phyloP scores from a whole-genome alignment of 768 basidiomycete genomes.

The Tulasnella calospora region DNA sequence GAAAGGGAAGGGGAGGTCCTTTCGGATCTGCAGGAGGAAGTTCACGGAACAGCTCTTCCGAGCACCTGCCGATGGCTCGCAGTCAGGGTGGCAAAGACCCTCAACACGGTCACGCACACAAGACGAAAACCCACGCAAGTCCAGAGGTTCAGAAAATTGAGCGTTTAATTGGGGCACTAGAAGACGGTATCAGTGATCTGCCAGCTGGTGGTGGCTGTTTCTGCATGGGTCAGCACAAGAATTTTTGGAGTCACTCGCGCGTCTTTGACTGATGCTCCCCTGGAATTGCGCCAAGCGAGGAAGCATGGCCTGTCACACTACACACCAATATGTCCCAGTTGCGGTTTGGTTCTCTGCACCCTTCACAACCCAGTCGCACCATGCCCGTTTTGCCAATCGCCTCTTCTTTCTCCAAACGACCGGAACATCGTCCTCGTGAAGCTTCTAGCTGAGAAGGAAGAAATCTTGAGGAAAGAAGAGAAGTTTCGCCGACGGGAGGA shows the following conservation, averaged over 20 bases:
- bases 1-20: background rate
- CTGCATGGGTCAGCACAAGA: conserved; percentile 15
- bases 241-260: background rate
- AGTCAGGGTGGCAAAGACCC: background rate
- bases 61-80: conserved; percentile 2
- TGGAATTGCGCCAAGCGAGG: conserved; percentile 29
- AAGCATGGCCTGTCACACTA: conserved; percentile 36
- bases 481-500: conserved; percentile 13
- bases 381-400: conserved; percentile 36
- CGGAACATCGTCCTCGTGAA: conserved; percentile 11
- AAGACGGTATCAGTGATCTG: background rate
- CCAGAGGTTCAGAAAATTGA: conserved; percentile 8
- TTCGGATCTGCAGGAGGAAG: background rate
- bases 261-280: background rate
- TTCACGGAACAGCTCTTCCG: background rate
- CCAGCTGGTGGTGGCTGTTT: conserved; percentile 13
- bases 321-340: conserved; percentile 36
- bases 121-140: background rate
- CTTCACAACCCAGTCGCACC: conserved; percentile 36
- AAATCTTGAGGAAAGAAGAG: conserved; percentile 22
- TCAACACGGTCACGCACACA: background rate
- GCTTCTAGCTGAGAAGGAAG: conserved; percentile 8
- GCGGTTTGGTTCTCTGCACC: conserved; percentile 37
- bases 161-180: conserved; percentile 11
- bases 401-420: conserved; percentile 21